These are phyloP conservation scores for Leccinum sublutescens DNA, from an alignment of 768 basidiomycete species.

Conservation along the genomic window DNA sequence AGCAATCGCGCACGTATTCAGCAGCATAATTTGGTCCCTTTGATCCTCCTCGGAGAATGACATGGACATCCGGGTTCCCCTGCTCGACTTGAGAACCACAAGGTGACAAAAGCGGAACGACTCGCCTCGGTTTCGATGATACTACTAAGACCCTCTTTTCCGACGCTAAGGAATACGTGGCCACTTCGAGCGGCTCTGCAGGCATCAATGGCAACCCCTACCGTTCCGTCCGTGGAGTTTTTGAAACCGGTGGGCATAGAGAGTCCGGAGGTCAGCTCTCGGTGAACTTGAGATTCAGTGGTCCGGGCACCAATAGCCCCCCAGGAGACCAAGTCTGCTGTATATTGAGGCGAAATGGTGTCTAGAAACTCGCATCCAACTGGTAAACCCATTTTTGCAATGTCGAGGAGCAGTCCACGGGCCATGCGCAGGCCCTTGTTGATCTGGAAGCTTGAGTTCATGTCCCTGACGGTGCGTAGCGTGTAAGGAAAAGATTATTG, in stretches of 20 bases:
- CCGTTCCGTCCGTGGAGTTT: slow-evolving; percentile 93
- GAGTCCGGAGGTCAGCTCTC: slow-evolving; percentile 82
- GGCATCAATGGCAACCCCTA: slow-evolving; percentile 91
- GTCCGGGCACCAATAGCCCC: slow-evolving; percentile 95
- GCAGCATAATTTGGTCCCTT: slow-evolving; percentile 87
- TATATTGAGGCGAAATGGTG: slow-evolving; percentile 80
- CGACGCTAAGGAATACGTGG: slow-evolving; percentile 95
- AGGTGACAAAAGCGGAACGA: not conserved
- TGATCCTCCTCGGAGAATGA: slow-evolving; percentile 90
- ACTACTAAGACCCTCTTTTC: slow-evolving; percentile 92
- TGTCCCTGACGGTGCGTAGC: slow-evolving; percentile 40
- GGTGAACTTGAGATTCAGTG: slow-evolving; percentile 91
- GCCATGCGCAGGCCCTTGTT: slow-evolving; percentile 93
- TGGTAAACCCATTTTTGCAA: slow-evolving; percentile 88
- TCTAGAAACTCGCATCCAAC: slow-evolving; percentile 97
- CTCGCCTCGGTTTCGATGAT: slow-evolving; percentile 90
- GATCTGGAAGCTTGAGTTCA: slow-evolving; percentile 92
- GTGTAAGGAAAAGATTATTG: slow-evolving; percentile 1
- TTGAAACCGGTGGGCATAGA: slow-evolving; percentile 99
- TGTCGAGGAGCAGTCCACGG: slow-evolving; percentile 80
- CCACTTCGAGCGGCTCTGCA: slow-evolving; percentile 88
- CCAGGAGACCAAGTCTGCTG: slow-evolving; percentile 91
- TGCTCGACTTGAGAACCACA: slow-evolving; percentile 28
- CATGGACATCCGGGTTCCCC: slow-evolving; percentile 91
- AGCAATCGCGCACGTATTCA: slow-evolving; percentile 75